Base-by-base conservation (phyloP, 2,329 filamentous ascomycete species). In the Ceratocystis colombiana region DNA sequence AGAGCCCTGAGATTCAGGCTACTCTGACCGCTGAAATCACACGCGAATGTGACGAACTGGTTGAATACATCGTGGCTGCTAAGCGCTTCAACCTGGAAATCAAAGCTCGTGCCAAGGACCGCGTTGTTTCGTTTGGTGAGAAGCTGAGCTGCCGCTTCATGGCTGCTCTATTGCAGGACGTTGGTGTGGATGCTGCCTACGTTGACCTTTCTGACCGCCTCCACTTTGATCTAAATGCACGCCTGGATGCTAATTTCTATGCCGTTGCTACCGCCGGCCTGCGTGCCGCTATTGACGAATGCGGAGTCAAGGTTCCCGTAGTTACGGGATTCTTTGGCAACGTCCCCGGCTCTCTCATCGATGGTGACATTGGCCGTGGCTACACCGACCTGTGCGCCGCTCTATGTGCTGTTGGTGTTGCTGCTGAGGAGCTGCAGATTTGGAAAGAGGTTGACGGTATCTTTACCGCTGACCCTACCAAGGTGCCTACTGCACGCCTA, bases 361-460 rank as follows among this genome's bases (percentile, higher is more conserved):
- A 93, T 71, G 85, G 85, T 53, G 88, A 95, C 71, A 89, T 99
- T 69, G 94, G 94, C 22, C 88, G 94, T 71, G 94, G 94, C 37
- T 99, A 99, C 76, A 97, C 94, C 8, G 94, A 99, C 76, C 83
- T 99, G 61, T 97, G 94, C 74, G 93, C 94, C 12, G 92, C 94
- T 5, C 80, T 99, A 17, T 87, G 92, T 64, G 91, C 94, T 1
- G 93, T 99, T 8, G 93, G 91, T 3, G 79, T 95, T n/a, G 80
- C 84, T 71, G 94, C 94, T 0, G 79, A 87, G 65, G 94, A 99
- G 75, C 82, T 99, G 64, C 94, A 99, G 76, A 89, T 99, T 69
- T 97, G 94, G 94, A 99, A 99, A 78, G 94, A 99, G 75, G 94
- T 99, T 5, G 94, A 99, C 75, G 92, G 91, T 68, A 95, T 97